phyloP scores from a whole-genome alignment of 2,329 filamentous ascomycete genomes.

The Pyricularia sp. region DNA sequence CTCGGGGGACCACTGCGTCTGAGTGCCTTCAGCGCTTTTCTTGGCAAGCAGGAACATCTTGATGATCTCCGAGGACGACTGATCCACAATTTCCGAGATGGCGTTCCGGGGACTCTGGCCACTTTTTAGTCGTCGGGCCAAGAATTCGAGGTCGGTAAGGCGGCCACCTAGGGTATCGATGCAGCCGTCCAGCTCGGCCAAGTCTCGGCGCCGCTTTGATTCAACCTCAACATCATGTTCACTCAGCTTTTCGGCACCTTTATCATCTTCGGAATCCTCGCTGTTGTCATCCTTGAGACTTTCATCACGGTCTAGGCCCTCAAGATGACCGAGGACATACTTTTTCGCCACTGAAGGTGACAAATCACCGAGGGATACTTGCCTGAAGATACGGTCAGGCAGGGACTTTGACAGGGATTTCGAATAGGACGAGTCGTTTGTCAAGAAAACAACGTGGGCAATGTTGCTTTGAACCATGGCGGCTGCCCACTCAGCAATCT shows the following conservation, averaged over 20 bases:
- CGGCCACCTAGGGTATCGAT: slow-evolving; percentile 78
- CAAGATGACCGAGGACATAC: slow-evolving; percentile 76
- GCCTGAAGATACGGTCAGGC: slow-evolving; percentile 81
- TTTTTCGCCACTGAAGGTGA: slow-evolving; percentile 75
- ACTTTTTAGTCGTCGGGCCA: slow-evolving; percentile 77
- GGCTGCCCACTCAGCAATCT: slow-evolving; percentile 82
- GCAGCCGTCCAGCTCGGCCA: slow-evolving; percentile 64
- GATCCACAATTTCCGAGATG: slow-evolving; percentile 76
- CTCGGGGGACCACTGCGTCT: slow-evolving; percentile 56
- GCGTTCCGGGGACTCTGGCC: slow-evolving; percentile 74
- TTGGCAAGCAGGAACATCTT: slow-evolving; percentile 75
- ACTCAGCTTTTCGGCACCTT: no score
- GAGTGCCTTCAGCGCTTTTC: slow-evolving; percentile 6
- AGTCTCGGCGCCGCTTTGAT: slow-evolving; percentile 22
- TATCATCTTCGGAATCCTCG: slow-evolving; percentile 8
- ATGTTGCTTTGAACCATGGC: slow-evolving; percentile 73
- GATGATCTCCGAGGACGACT: slow-evolving; percentile 78
- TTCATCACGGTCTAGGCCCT: slow-evolving; percentile 27
- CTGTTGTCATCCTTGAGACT: slow-evolving; percentile 18
- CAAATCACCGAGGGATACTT: slow-evolving; percentile 75
- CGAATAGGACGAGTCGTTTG: slow-evolving; percentile 75
- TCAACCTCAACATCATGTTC: neutral
- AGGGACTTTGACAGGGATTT: slow-evolving; percentile 79
- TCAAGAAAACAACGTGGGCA: slow-evolving; percentile 89
- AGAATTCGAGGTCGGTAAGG: slow-evolving; percentile 88